Percentiles rank a stretch among this genome's conserved stretches.
These are phyloP conservation scores for Tylopilus sp. DNA, from an alignment of 1,284 basidiomycete genomes.

Conservation along the genomic window DNA sequence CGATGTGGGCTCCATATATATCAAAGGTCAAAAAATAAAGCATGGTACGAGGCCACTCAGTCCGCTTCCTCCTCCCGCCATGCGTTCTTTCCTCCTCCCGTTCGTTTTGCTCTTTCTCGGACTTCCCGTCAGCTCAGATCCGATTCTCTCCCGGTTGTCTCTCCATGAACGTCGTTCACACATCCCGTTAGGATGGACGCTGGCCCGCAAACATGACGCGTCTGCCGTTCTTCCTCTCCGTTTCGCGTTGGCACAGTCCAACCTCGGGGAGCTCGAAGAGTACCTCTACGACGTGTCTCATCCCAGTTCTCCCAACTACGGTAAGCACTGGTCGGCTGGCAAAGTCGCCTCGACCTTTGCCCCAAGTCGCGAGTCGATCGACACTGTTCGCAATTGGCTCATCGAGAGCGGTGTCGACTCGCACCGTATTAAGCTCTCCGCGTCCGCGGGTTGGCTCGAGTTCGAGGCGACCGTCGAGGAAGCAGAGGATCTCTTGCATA, in stretches of 20 bases:
- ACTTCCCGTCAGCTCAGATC: slow-evolving; percentile 15
- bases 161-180: slow-evolving; percentile 36
- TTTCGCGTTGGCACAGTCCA: slow-evolving; percentile 43
- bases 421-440: slow-evolving; percentile 33
- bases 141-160: slow-evolving; percentile 12
- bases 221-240: slow-evolving; percentile 38
- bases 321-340: slow-evolving; percentile 44
- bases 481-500: slow-evolving; percentile 42
- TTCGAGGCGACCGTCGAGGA: slow-evolving; percentile 41
- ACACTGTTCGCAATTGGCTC: slow-evolving; percentile 40
- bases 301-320: slow-evolving; percentile 43
- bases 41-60: not conserved
- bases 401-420: slow-evolving; percentile 35
- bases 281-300: slow-evolving; percentile 43
- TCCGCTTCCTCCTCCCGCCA: not conserved
- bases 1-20: not conserved
- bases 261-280: slow-evolving; percentile 39
- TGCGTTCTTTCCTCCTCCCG: slow-evolving; percentile 26
- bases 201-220: slow-evolving; percentile 29
- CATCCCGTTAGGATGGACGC: slow-evolving; percentile 36
- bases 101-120: slow-evolving; percentile 24
- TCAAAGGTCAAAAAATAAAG: not conserved
- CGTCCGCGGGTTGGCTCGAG: slow-evolving; percentile 42
- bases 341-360: slow-evolving; percentile 41
- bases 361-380: slow-evolving; percentile 37